phyloP scores from a whole-genome alignment of 192 early-diverging fungal species.

The Coemansia guatemalensis region DNA sequence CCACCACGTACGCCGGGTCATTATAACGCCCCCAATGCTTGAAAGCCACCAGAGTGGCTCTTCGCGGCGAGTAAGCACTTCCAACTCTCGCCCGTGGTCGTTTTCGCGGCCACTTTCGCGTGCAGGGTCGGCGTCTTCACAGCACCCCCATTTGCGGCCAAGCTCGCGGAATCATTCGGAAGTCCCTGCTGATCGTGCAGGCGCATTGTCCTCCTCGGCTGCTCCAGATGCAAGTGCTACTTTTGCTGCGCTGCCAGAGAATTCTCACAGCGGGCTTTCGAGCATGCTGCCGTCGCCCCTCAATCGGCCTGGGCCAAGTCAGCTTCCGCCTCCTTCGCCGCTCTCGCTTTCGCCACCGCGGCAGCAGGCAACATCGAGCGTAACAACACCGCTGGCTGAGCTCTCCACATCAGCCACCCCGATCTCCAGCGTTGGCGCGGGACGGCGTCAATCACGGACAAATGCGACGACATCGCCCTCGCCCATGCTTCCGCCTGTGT shows the following conservation, averaged over 20 bases:
- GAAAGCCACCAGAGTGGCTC: constrained; percentile 29
- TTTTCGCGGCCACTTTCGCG: constrained; percentile 43
- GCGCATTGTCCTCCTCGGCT: constrained; percentile 2
- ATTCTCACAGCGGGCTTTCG: constrained; percentile 17
- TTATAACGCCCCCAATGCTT: constrained; percentile 47
- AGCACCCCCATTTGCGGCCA: constrained; percentile 21
- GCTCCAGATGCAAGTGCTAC: constrained; percentile 1
- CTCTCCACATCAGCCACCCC: constrained; percentile 25
- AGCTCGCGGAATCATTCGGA: constrained; percentile 1
- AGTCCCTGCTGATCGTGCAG: constrained; percentile 1
- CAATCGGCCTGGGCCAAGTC: constrained; percentile 9
- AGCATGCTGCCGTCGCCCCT: constrained; percentile 15
- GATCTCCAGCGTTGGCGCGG: constrained; percentile 14
- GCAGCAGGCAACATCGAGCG: constrained; percentile 14
- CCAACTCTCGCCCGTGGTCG: constrained; percentile 38
- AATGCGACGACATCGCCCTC: constrained; percentile 36
- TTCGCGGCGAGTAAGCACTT: constrained; percentile 46
- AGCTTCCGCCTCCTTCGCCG: constrained; percentile 41
- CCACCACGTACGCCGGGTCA: constrained; percentile 41
- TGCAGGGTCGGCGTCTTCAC: constrained; percentile 32
- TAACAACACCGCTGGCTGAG: constrained; percentile 24
- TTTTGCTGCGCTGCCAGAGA: neutral
- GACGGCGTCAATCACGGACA: constrained; percentile 32
- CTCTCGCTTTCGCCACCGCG: constrained; percentile 32
- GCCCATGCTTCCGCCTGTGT: constrained; percentile 43